phyloP scores from a whole-genome alignment of 768 basidiomycete species.

The Daedaleopsis nitida region DNA sequence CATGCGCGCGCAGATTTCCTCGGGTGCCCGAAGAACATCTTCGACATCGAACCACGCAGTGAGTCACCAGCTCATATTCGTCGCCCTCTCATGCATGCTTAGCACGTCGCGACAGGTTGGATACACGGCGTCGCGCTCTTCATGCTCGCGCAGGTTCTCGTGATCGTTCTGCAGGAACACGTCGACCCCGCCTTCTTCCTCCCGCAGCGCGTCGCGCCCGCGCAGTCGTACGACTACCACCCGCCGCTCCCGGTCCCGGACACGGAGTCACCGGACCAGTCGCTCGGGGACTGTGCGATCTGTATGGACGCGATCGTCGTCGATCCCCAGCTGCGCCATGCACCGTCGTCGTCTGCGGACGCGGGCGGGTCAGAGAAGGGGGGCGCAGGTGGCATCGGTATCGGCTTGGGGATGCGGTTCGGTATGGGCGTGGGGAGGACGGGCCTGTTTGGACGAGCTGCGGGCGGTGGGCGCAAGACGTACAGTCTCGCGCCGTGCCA shows the following conservation, averaged over 20 bases:
- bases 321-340: constrained; percentile 12
- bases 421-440: too few species aligned
- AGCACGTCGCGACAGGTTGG: constrained; percentile 51
- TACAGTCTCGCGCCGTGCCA: constrained; percentile 90
- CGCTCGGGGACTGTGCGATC: constrained; percentile 86
- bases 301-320: constrained; percentile 83
- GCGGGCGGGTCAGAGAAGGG: constrained; percentile 45
- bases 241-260: constrained; percentile 73
- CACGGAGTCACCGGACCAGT: constrained; percentile 72
- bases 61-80: constrained; percentile 28
- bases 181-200: constrained; percentile 87
- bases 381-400: neutral
- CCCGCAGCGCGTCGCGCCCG: constrained; percentile 60
- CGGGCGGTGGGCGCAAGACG: constrained; percentile 42
- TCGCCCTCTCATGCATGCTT: too few species aligned
- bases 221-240: constrained; percentile 82
- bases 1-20: constrained; percentile 66
- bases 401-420: constrained; percentile 3
- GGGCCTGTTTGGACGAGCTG: constrained; percentile 25
- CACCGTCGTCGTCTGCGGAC: constrained; percentile 6
- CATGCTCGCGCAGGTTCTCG: constrained; percentile 59
- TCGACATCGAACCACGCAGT: constrained; percentile 80
- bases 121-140: constrained; percentile 59
- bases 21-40: constrained; percentile 81
- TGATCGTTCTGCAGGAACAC: constrained; percentile 72